Conservation (phyloP, 2,329 filamentous ascomycete genomes). For the Aspergillus piperis region DNA sequence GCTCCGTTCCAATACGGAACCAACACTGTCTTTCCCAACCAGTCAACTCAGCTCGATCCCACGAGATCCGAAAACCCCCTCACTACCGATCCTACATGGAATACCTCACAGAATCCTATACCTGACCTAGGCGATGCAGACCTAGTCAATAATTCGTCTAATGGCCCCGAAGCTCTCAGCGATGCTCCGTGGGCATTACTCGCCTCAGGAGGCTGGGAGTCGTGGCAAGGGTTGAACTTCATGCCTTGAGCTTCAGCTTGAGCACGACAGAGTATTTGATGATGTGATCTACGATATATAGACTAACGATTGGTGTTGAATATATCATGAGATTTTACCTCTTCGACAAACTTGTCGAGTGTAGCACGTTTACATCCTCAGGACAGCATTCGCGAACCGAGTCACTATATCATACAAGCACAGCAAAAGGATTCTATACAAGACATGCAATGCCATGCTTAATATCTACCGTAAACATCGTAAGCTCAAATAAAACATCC, state of each 20-base stretch:
- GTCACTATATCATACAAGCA: neutral
- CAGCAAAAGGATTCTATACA: neutral
- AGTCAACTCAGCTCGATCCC: conserved; percentile 17
- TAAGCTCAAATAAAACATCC: neutral
- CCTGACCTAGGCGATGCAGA: conserved; percentile 17
- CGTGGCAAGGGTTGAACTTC: conserved; percentile 13
- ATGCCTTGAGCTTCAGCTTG: neutral
- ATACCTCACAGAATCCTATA: conserved; percentile 16
- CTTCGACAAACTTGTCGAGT: neutral
- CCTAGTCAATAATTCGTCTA: conserved; percentile 19
- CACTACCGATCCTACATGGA: conserved; percentile 25
- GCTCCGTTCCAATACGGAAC: neutral
- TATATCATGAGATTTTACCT: neutral
- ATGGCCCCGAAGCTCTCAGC: conserved; percentile 30
- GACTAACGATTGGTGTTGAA: neutral
- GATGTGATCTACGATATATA: neutral
- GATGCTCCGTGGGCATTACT: conserved; percentile 42
- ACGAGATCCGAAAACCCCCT: conserved; percentile 18
- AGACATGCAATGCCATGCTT: neutral
- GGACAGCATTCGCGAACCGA: neutral
- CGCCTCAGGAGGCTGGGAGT: conserved; percentile 19
- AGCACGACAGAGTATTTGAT: neutral
- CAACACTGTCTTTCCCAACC: conserved; percentile 18
- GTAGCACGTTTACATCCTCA: neutral
- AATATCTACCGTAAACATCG: neutral